Conservation (phyloP, 2,329 filamentous ascomycete genomes). For the Colletotrichum destructivum region DNA sequence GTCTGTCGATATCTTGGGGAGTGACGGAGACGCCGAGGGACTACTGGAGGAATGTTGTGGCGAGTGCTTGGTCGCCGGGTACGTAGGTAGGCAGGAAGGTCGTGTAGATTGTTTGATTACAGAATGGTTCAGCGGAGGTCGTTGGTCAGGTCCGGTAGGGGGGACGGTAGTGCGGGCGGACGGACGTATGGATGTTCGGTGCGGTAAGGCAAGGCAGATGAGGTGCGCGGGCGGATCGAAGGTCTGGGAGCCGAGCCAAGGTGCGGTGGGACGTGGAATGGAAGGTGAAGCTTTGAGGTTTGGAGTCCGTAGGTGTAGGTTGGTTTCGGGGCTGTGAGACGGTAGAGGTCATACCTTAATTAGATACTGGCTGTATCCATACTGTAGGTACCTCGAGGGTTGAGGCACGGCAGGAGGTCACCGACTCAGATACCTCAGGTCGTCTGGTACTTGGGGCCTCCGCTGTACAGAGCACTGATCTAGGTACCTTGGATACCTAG, state of each 20-base stretch:
- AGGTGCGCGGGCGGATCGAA: constrained; percentile 27
- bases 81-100: no score
- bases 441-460: not conserved
- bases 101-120: constrained; percentile 35
- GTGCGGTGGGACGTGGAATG: constrained; percentile 24
- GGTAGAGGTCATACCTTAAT: constrained; percentile 18
- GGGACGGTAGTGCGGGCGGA: constrained; percentile 18
- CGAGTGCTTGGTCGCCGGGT: constrained; percentile 31
- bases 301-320: constrained; percentile 35
- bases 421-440: not conserved
- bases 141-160: constrained; percentile 13
- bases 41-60: constrained; percentile 36
- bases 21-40: constrained; percentile 18
- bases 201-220: constrained; percentile 11
- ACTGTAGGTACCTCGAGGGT: no score
- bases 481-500: no score
- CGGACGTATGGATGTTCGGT: constrained; percentile 13
- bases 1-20: constrained; percentile 34
- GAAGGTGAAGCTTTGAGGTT: constrained; percentile 38
- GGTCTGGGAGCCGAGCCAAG: constrained; percentile 33
- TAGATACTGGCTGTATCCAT: no score
- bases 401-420: not conserved
- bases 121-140: constrained; percentile 13
- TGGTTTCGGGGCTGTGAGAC: constrained; percentile 35
- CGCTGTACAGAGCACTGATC: no score